Evolutionary conservation across 2,329 filamentous ascomycete genomes (phyloP), one percentile per base, ranked within the genome.

Genomic region (Sarocladiaceae sp.): DNA sequence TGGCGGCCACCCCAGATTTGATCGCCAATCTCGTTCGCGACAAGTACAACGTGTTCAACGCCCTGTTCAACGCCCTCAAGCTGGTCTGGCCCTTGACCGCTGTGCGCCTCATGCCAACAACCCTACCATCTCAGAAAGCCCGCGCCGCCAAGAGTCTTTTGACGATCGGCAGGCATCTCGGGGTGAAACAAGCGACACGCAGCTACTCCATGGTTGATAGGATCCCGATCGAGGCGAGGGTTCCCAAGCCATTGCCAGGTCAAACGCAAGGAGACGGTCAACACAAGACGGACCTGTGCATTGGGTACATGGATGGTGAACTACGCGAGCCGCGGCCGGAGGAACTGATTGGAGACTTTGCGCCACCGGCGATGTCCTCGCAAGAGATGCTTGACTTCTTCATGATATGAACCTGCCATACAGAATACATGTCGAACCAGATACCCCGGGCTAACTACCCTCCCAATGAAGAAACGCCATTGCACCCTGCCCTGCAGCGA

Each of bases 31-130:
- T 43, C 9, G 24, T 43, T 13, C 6, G 51, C 9, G 56, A 59
- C 39, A 52, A 53, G n/a, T 39, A 35, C 33, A 45, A 34, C 6
- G 32, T 45, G 12, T 39, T 45, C 16, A 23, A 33, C 21, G 27
- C 56, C 10, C 49, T 66, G 31, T 65, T 66, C 44, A 61, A 65
- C 21, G 63, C 62, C 2, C 45, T 68, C 31, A 61, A 58, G 52
- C 47, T 67, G 21, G 54, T 67, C 13, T 68, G 64, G 60, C 65
- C 65, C 7, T 55, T 67, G 16, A 59, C 58, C 6, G 46, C 56
- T 2, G 51, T 67, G 16, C 61, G 57, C 26, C 45, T 59, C 11
- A 48, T 59, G 6, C 47, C 55, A 3, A 51, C 59, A 3, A 56
- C 57, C n/a, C 53, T 55, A 23, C 45, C 51, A 1, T 54, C 57